Evolutionary conservation across 2,329 filamentous ascomycete genomes (phyloP).

Genomic region (Aureobasidium sp.): DNA sequence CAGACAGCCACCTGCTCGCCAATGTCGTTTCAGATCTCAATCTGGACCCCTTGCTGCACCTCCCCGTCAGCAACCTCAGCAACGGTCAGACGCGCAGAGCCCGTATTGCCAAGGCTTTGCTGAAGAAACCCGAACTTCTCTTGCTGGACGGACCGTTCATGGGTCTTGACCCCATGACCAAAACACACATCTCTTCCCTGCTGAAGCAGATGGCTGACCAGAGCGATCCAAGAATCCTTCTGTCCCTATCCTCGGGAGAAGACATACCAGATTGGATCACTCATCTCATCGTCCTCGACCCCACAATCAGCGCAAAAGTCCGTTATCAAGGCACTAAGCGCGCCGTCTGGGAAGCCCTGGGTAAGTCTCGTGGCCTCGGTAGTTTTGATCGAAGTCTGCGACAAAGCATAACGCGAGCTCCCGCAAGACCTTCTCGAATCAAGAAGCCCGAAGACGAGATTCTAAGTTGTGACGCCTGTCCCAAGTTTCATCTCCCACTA

Average conservation of each 20-base stretch:
- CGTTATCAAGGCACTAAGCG: neutral
- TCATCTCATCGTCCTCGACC: slow-evolving; percentile 48
- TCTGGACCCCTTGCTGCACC: slow-evolving; percentile 58
- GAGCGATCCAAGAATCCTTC: slow-evolving; percentile 60
- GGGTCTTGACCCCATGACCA: slow-evolving; percentile 82
- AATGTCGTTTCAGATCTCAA: slow-evolving; percentile 61
- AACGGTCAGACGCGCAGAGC: slow-evolving; percentile 87
- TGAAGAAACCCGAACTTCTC: slow-evolving; percentile 69
- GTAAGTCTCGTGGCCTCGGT: neutral
- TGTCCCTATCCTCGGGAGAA: slow-evolving; percentile 78
- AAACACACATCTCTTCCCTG: slow-evolving; percentile 60
- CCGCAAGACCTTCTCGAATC: neutral
- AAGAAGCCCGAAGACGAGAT: neutral
- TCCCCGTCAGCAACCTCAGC: slow-evolving; percentile 82
- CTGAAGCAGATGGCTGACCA: slow-evolving; percentile 58
- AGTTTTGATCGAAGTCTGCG: neutral
- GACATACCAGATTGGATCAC: slow-evolving; percentile 84
- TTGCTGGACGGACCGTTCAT: slow-evolving; percentile 93
- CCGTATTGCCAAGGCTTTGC: slow-evolving; percentile 76
- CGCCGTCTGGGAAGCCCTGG: neutral
- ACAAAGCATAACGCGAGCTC: neutral
- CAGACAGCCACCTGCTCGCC: slow-evolving; percentile 44
- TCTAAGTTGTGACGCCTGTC: slow-evolving; percentile 25
- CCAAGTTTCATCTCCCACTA: slow-evolving; percentile 18
- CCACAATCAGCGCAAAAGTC: neutral